phyloP scores from a whole-genome alignment of 2,329 filamentous ascomycete species.

The Clarireedia monteithiana region DNA sequence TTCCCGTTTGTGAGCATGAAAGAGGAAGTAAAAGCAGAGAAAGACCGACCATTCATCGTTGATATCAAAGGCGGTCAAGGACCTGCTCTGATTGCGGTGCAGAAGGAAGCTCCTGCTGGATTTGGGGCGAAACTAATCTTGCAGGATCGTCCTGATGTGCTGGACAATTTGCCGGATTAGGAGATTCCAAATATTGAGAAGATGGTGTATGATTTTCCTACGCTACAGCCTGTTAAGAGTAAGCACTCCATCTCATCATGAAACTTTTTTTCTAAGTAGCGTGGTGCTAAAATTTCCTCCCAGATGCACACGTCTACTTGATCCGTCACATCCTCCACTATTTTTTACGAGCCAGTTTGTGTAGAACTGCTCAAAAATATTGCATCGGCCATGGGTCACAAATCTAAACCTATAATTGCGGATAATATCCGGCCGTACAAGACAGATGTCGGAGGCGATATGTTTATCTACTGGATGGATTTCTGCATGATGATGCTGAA shows the following conservation, averaged over 20 bases:
- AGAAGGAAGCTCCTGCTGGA: constrained; percentile 12
- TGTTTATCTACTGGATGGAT: constrained; percentile 29
- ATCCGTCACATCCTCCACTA: background rate
- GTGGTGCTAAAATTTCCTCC: background rate
- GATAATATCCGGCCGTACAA: background rate
- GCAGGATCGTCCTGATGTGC: constrained; percentile 24
- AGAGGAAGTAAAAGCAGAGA: background rate
- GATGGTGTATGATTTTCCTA: constrained; percentile 26
- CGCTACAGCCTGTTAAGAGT: constrained; percentile 24
- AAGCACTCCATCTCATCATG: background rate
- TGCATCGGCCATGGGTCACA: background rate
- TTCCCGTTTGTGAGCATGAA: background rate
- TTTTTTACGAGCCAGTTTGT: background rate
- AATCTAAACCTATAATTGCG: background rate
- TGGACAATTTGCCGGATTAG: constrained; percentile 17
- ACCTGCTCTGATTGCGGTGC: constrained; percentile 26
- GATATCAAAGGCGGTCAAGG: constrained; percentile 20
- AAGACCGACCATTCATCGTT: constrained; percentile 20
- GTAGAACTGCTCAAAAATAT: background rate
- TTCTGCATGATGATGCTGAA: constrained; percentile 26
- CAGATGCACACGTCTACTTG: background rate
- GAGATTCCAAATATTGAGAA: constrained; percentile 23
- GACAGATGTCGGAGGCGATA: background rate
- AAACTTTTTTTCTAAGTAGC: background rate
- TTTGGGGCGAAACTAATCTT: constrained; percentile 22